Evolutionary conservation across 148 eudicot species (phyloP).

Genomic region (Nyssa sinensis): DNA sequence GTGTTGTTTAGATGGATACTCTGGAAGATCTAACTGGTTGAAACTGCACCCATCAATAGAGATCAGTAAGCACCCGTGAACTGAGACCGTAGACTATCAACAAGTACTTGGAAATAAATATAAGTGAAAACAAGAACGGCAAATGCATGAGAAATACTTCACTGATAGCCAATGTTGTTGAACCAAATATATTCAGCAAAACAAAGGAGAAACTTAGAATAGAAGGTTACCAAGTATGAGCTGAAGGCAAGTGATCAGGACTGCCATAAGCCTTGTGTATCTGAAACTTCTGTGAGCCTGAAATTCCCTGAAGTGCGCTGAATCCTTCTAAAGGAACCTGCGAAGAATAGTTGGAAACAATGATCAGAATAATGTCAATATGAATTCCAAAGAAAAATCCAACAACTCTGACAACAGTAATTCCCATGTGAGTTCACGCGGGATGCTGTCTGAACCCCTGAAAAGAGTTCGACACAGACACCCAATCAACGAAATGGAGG

Average conservation of each 20-base stretch:
- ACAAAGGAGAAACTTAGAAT: not conserved
- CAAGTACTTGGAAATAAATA: too few species aligned
- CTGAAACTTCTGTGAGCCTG: constrained; percentile 96
- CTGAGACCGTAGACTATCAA: too few species aligned
- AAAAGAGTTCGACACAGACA: too few species aligned
- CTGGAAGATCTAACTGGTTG: constrained; percentile 90
- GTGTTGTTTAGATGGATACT: constrained; percentile 87
- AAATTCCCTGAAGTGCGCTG: constrained; percentile 94
- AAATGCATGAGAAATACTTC: too few species aligned
- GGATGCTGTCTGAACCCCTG: too few species aligned
- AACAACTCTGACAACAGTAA: not conserved
- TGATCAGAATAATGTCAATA: not conserved
- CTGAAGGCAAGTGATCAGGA: constrained; percentile 88
- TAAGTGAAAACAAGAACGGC: not conserved
- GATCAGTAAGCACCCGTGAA: not conserved
- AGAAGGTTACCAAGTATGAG: constrained; percentile 79
- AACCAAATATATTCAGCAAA: not conserved
- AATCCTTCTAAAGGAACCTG: constrained; percentile 99
- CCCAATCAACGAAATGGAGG: too few species aligned
- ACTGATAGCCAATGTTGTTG: too few species aligned
- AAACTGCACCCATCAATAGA: constrained; percentile 49
- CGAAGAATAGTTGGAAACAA: not conserved
- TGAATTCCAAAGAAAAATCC: not conserved
- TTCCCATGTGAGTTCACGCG: too few species aligned
- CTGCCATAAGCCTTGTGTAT: constrained; percentile 98